These are phyloP conservation scores for Microdochium nivale DNA, from an alignment of 2,329 filamentous ascomycete genomes.

Conservation along the genomic window DNA sequence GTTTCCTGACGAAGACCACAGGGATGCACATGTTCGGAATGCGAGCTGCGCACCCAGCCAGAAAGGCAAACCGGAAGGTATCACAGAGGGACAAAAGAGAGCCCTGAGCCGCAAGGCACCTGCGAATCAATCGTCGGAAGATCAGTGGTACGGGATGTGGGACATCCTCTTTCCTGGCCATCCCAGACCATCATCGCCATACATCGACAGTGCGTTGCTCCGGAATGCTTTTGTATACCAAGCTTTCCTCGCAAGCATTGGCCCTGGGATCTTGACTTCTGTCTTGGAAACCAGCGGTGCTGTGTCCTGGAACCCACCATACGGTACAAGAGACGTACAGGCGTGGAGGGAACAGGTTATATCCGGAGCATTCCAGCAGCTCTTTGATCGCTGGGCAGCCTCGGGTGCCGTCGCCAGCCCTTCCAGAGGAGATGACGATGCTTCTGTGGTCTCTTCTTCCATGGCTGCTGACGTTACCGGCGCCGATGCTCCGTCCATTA, in stretches of 20 bases:
- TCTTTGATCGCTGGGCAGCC: neutral
- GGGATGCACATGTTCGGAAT: constrained; percentile 5
- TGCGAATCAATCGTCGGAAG: neutral
- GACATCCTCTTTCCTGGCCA: constrained; percentile 6
- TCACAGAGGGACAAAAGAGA: constrained; percentile 4
- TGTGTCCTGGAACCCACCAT: neutral
- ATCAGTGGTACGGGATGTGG: constrained; percentile 11
- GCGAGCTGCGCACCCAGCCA: neutral
- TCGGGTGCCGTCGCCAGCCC: neutral
- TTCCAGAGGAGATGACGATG: no score
- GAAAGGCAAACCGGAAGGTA: constrained; percentile 3
- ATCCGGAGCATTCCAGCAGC: neutral
- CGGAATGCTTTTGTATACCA: neutral
- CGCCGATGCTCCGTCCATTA: neutral
- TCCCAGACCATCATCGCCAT: neutral
- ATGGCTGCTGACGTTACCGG: neutral
- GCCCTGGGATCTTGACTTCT: constrained; percentile 15
- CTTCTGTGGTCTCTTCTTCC: neutral
- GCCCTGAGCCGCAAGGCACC: constrained; percentile 3
- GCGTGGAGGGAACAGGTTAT: neutral
- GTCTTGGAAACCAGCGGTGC: neutral
- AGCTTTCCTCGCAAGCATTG: constrained; percentile 1
- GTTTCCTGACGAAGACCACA: neutral
- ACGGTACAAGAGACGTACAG: neutral
- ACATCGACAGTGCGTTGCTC: neutral